Percentiles rank a stretch among this genome's conserved stretches.
Evolutionary conservation across 176 grass and related monocot genomes (phyloP).

Genomic region (Oryza glumipatula): DNA sequence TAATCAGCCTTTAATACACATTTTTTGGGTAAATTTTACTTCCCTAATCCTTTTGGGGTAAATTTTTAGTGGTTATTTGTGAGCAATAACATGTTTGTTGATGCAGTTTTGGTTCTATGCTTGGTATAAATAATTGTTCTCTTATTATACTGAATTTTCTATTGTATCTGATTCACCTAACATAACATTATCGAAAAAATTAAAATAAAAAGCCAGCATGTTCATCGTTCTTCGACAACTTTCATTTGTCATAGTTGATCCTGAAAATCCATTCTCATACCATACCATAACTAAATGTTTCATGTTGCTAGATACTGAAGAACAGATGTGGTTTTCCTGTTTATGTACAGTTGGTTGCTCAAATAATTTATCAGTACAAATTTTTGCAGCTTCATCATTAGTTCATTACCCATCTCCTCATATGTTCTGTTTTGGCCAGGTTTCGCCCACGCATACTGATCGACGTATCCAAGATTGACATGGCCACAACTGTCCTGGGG

Average conservation of each 20-base stretch:
- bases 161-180: constrained; percentile 4
- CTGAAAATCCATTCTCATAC: neutral
- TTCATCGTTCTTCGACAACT: neutral
- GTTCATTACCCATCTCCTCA: constrained; percentile 4
- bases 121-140: neutral
- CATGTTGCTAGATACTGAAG: neutral
- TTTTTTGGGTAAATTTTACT: neutral
- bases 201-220: neutral
- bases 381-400: neutral
- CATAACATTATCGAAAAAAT: no score
- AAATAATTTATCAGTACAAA: neutral
- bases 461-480: constrained; percentile 90
- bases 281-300: neutral
- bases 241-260: neutral
- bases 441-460: constrained; percentile 98
- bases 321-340: neutral
- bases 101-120: neutral
- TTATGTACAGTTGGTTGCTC: neutral
- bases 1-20: neutral
- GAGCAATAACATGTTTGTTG: neutral
- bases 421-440: constrained; percentile 41
- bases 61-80: neutral
- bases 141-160: neutral
- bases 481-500: constrained; percentile 81
- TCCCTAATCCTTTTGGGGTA: neutral